These are phyloP conservation scores for Babesia gibsoni DNA, from an alignment of 169 alveolate species.

Conservation along the genomic window DNA sequence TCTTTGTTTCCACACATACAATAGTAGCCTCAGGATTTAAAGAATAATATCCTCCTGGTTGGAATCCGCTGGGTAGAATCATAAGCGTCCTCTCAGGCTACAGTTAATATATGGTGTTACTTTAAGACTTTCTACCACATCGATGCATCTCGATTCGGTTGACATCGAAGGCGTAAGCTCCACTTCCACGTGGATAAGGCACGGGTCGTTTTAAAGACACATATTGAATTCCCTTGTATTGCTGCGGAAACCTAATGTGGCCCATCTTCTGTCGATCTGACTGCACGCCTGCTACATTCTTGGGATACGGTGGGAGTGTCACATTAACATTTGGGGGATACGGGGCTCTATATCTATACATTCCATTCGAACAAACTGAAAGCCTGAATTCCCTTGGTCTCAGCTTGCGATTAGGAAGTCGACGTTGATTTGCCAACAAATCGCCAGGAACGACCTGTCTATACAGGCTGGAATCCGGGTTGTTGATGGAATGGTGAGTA, in stretches of 20 bases:
- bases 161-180: constrained; percentile 48
- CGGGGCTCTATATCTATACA: constrained; percentile 62
- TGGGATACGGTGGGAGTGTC: constrained; percentile 71
- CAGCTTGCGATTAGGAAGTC: constrained; percentile 70
- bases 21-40: no score
- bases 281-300: constrained; percentile 61
- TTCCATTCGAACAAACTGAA: constrained; percentile 61
- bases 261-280: constrained; percentile 64
- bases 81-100: no score
- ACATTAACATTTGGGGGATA: constrained; percentile 75
- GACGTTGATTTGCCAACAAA: constrained; percentile 41
- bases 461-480: constrained; percentile 52
- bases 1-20: no score
- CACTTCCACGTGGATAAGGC: constrained; percentile 56
- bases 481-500: constrained; percentile 40
- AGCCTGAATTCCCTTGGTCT: constrained; percentile 65
- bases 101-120: background rate
- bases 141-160: constrained; percentile 12
- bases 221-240: constrained; percentile 73
- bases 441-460: constrained; percentile 57
- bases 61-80: no score
- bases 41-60: no score
- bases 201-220: constrained; percentile 64
- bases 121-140: background rate
- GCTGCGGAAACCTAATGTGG: constrained; percentile 55